phyloP scores from a whole-genome alignment of 805 yeast genomes.

The Hanseniaspora jakobsenii region DNA sequence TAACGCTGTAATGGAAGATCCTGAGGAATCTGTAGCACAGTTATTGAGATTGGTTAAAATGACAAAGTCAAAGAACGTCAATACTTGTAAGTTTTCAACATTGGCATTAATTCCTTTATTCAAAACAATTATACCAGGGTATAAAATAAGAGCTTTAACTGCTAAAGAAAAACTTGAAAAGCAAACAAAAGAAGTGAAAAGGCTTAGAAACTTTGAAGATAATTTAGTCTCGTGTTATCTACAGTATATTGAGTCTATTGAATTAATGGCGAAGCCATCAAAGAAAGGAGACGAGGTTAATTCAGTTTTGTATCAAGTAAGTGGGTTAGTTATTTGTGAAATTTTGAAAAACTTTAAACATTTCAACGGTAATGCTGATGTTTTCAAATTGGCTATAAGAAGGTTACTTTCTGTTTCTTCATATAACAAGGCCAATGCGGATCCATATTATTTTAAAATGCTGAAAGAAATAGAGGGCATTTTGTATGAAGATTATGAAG shows the following conservation, averaged over 20 bases:
- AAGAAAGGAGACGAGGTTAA: constrained; percentile 26
- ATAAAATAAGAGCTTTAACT: constrained; percentile 68
- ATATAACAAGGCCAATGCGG: constrained; percentile 38
- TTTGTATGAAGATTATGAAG: constrained; percentile 69
- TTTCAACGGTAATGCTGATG: constrained; percentile 72
- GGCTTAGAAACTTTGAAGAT: constrained; percentile 71
- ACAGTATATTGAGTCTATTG: constrained; percentile 48
- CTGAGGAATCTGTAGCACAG: constrained; percentile 66
- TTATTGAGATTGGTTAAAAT: constrained; percentile 57
- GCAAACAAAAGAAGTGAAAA: constrained; percentile 71
- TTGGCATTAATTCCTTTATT: constrained; percentile 74
- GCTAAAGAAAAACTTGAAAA: constrained; percentile 73
- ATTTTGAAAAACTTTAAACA: constrained; percentile 54
- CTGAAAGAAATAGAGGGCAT: constrained; percentile 55
- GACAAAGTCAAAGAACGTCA: constrained; percentile 55
- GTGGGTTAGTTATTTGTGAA: constrained; percentile 71
- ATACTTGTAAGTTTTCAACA: constrained; percentile 57
- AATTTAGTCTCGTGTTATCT: constrained; percentile 57
- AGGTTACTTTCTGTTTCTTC: constrained; percentile 36
- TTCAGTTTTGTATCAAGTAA: constrained; percentile 37
- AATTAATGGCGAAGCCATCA: constrained; percentile 32
- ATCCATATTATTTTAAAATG: constrained; percentile 43
- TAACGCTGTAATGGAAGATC: constrained; percentile 66
- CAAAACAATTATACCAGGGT: constrained; percentile 77
- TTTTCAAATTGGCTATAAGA: constrained; percentile 54